Conservation (phyloP, 352 stramenopile species). For the Phytophthora pluvialis region DNA sequence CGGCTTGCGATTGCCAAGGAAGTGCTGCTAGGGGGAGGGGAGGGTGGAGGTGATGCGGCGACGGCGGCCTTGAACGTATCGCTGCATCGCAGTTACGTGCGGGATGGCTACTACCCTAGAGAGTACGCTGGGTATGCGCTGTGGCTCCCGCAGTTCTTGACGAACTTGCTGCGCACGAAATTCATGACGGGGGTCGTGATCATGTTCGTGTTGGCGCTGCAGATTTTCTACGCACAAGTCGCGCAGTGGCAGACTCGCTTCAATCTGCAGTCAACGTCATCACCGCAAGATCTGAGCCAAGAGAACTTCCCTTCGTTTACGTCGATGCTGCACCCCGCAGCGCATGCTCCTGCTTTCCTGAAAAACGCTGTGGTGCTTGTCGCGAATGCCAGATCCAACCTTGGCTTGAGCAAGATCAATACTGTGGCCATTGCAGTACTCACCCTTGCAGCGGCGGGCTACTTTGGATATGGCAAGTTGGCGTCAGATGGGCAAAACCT, state of each 20-base stretch:
- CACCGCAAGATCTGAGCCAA: conserved; percentile 27
- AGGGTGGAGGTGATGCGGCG: conserved; percentile 5
- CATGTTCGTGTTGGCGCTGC: conserved; percentile 69
- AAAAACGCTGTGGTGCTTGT: conserved; percentile 22
- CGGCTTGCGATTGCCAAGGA: conserved; percentile 55
- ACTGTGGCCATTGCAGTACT: conserved; percentile 16
- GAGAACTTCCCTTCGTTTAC: conserved; percentile 65
- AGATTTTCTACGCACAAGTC: conserved; percentile 73
- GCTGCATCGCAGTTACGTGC: conserved; percentile 56
- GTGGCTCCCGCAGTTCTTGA: conserved; percentile 53
- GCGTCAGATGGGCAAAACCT: conserved; percentile 4
- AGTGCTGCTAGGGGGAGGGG: conserved; percentile 43
- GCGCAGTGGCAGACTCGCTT: conserved; percentile 75
- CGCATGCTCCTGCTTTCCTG: conserved; percentile 48
- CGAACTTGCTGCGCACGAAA: conserved; percentile 56
- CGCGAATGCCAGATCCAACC: conserved; percentile 6
- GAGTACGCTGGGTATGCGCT: conserved; percentile 58
- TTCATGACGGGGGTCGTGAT: conserved; percentile 57
- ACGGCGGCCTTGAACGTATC: conserved; percentile 28
- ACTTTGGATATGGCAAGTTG: conserved; percentile 27
- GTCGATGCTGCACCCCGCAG: conserved; percentile 58
- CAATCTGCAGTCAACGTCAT: conserved; percentile 43
- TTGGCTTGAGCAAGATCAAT: conserved; percentile 13
- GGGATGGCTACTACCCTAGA: conserved; percentile 54
- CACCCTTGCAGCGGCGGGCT: conserved; percentile 16